Base-by-base conservation (phyloP, 441 rosid species). In the Populus hybrid region DNA sequence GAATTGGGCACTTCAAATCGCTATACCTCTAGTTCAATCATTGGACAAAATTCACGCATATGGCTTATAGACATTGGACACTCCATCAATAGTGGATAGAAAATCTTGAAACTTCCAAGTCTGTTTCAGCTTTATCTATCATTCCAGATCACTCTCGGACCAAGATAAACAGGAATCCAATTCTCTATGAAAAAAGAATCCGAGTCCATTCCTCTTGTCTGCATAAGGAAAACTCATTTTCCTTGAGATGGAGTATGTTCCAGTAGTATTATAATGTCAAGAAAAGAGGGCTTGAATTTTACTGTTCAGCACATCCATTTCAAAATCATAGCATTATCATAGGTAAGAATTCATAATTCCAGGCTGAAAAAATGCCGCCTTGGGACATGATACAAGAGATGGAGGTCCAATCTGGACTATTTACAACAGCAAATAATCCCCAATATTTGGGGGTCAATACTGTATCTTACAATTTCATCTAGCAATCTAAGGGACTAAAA, bases 321-420 rank as follows among this genome's bases (percentile, higher is more conserved):
- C 21, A 18, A 18, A 53, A 53, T 53, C 21, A 53, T 53, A 53
- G n/a, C 61, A 18, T 53, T 53, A 53, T 1, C 61, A 53, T 0
- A 16, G 0, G 8, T 53, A 16, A 7, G 10, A 7, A 21, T 21
- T 66, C 10, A 32, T 1, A 36, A 23, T 67, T 36, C 9, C 86
- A 82, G 85, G 84, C 89, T 40, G 70, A 70, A 70, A 86, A 86
- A 86, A 84, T 8, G 77, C 34, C 66, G 85, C 85, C 83, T 73
- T 53, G 61, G 79, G 26, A 30, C 32, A 30, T 30, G 32, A 57
- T 78, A 67, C 69, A 70, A 18, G 40, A 35, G 23, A 66, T 65
- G 24, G 65, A 71, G 16, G 18, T 10, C 24, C n/a, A 69, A 42
- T 35, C 10, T 46, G 11, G 4, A 4, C 16, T 71, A 76, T 74